phyloP scores from a whole-genome alignment of 2,329 filamentous ascomycete genomes.

The Sclerotinia minor region DNA sequence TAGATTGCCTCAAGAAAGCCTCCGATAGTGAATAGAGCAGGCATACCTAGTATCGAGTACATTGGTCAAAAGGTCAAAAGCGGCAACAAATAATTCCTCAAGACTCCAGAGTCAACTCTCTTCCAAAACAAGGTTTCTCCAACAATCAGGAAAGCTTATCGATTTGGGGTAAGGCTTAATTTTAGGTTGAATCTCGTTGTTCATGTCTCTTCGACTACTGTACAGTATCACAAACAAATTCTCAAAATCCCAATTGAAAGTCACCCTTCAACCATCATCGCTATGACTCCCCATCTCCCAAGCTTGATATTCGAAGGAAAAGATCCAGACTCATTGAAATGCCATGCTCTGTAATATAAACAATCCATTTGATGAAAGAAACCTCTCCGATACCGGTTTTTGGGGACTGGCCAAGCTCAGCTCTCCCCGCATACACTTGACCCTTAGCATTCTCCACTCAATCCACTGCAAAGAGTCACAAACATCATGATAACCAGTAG shows the following conservation, averaged over 20 bases:
- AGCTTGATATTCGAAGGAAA: neutral
- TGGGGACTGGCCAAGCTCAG: neutral
- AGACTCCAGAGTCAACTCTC: too few species aligned
- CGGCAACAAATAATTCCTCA: neutral
- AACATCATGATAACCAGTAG: neutral
- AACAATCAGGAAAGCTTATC: neutral
- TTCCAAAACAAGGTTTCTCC: neutral
- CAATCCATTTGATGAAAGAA: neutral
- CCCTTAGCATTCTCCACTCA: neutral
- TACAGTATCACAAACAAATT: too few species aligned
- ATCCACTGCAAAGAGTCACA: slow-evolving; percentile 4
- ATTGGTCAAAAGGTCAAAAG: slow-evolving; percentile 3
- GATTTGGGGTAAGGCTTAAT: neutral
- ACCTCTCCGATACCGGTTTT: slow-evolving; percentile 12
- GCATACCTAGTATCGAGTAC: too few species aligned
- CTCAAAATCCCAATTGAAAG: too few species aligned
- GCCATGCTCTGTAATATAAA: neutral
- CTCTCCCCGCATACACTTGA: slow-evolving; percentile 1
- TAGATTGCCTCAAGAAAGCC: neutral
- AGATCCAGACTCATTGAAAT: neutral
- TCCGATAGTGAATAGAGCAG: neutral
- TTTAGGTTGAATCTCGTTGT: neutral
- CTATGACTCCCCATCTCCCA: too few species aligned
- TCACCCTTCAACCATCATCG: too few species aligned
- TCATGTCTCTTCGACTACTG: too few species aligned